These are phyloP conservation scores for Coemansia umbellata DNA, from an alignment of 192 early-diverging fungal genomes.

Conservation along the genomic window DNA sequence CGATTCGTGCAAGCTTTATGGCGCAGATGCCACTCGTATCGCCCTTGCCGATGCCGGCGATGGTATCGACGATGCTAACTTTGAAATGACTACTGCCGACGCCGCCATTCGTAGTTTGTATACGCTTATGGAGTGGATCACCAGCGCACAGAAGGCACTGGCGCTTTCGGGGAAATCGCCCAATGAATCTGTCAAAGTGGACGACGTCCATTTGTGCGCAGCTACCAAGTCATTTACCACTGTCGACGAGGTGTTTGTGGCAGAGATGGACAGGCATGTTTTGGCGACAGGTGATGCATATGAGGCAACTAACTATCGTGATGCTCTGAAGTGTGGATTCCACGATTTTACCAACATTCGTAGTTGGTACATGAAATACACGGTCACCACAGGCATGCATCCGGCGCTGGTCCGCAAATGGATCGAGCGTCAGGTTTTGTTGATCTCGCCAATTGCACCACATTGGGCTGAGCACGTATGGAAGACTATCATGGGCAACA, in stretches of 20 bases:
- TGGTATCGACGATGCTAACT: constrained; percentile 96
- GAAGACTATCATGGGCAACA: constrained; percentile 72
- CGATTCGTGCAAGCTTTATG: constrained; percentile 78
- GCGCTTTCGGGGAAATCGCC: constrained; percentile 54
- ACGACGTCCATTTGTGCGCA: constrained; percentile 47
- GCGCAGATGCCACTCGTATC: constrained; percentile 95
- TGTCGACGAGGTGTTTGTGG: constrained; percentile 82
- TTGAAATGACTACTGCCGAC: constrained; percentile 91
- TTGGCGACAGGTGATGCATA: constrained; percentile 68
- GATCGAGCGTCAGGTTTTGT: constrained; percentile 78
- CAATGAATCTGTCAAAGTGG: constrained; percentile 18
- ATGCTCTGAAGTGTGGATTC: constrained; percentile 86
- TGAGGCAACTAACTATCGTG: constrained; percentile 78
- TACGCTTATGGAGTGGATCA: constrained; percentile 88
- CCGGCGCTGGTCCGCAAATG: constrained; percentile 75
- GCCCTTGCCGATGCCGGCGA: constrained; percentile 97
- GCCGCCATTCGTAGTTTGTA: constrained; percentile 89
- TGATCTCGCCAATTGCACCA: constrained; percentile 84
- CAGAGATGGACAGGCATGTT: constrained; percentile 79
- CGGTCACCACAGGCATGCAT: constrained; percentile 76
- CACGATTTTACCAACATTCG: constrained; percentile 85
- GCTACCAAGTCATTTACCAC: constrained; percentile 60
- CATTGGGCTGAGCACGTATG: constrained; percentile 96
- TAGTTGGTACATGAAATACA: constrained; percentile 84
- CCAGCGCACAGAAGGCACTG: constrained; percentile 60